These are phyloP conservation scores for Candida piceae DNA, from an alignment of 805 yeast genomes.

Conservation along the genomic window DNA sequence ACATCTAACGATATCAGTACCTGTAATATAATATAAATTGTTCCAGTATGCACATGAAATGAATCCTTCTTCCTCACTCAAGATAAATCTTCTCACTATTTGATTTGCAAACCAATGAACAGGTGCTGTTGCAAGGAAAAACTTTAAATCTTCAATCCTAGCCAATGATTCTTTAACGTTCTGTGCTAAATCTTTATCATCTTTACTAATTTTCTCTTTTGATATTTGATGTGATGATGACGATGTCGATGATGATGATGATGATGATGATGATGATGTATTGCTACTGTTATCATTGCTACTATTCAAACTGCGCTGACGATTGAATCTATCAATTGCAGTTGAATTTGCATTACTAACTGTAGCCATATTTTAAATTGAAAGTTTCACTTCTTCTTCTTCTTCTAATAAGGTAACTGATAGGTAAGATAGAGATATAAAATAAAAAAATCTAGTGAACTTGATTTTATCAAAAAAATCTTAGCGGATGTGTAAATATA, in stretches of 20 bases:
- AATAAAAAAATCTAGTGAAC: too few species aligned
- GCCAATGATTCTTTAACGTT: conserved; percentile 48
- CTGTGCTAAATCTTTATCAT: neutral
- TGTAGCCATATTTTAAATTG: neutral
- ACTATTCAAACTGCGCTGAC: too few species aligned
- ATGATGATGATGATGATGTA: neutral
- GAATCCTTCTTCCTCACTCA: conserved; percentile 86
- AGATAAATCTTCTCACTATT: conserved; percentile 75
- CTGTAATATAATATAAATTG: conserved; percentile 82
- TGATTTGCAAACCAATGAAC: conserved; percentile 90
- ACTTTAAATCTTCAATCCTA: conserved; percentile 71
- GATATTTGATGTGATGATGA: neutral
- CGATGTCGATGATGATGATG: too few species aligned
- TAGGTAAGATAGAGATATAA: too few species aligned
- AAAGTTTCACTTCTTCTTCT: too few species aligned
- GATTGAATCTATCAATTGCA: neutral
- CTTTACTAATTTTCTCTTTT: neutral
- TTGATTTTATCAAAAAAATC: too few species aligned
- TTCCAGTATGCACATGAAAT: conserved; percentile 94
- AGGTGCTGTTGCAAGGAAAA: conserved; percentile 89
- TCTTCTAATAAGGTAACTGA: too few species aligned
- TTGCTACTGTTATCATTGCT: too few species aligned
- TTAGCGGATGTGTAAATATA: too few species aligned
- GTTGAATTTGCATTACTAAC: neutral
- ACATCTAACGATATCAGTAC: conserved; percentile 93